phyloP scores from a whole-genome alignment of 495 filamentous ascomycete species.

The Tuber brumale region DNA sequence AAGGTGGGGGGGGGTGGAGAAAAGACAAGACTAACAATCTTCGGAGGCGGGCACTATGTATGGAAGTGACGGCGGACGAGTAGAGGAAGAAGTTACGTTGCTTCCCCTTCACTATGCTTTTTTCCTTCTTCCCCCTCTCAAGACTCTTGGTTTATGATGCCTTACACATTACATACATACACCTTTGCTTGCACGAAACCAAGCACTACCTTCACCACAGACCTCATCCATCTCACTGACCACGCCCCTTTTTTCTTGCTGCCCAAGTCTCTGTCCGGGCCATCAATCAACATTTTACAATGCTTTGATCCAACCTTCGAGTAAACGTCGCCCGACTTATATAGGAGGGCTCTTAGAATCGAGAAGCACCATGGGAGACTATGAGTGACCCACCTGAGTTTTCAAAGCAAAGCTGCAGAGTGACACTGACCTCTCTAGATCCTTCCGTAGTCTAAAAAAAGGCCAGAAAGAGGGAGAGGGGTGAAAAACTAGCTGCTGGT shows the following conservation, averaged over 20 bases:
- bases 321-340: neutral
- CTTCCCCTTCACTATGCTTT: constrained; percentile 15
- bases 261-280: constrained; percentile 16
- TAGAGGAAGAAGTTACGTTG: constrained; percentile 22
- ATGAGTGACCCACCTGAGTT: neutral
- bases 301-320: neutral
- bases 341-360: neutral
- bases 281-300: constrained; percentile 13
- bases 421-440: neutral
- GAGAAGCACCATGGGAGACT: neutral
- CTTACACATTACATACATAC: neutral
- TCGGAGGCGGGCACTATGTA: constrained; percentile 13
- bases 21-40: constrained; percentile 7
- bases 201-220: neutral
- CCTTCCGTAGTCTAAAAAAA: constrained; percentile 23
- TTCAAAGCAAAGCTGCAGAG: neutral
- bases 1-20: constrained; percentile 24
- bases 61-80: constrained; percentile 35
- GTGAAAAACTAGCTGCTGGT: neutral
- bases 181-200: neutral
- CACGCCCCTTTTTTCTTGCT: constrained; percentile 26
- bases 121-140: constrained; percentile 8
- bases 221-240: neutral
- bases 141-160: constrained; percentile 16
- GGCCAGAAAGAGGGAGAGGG: neutral